Evolutionary conservation across 345 rosid species (phyloP).

Genomic region (Euphorbia lathyris): DNA sequence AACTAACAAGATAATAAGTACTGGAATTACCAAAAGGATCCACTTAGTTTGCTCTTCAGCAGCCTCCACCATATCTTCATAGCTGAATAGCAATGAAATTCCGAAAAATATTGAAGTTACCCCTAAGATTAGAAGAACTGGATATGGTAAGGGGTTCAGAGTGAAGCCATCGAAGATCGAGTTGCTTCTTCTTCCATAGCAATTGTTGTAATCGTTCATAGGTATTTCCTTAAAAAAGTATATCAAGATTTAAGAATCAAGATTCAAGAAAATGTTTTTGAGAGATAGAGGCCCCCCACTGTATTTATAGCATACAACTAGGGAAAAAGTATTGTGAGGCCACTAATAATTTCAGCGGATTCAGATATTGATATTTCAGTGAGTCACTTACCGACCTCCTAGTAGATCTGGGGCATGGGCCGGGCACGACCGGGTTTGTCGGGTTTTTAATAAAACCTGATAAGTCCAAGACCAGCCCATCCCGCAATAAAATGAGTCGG

Average conservation of each 20-base stretch:
- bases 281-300: too few species aligned
- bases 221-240: not conserved
- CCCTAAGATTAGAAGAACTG: slow-evolving; percentile 70
- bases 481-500: too few species aligned
- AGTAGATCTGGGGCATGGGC: too few species aligned
- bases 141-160: slow-evolving; percentile 76
- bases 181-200: slow-evolving; percentile 39
- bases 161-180: slow-evolving; percentile 66
- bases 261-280: too few species aligned
- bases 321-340: too few species aligned
- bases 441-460: too few species aligned
- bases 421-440: too few species aligned
- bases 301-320: too few species aligned
- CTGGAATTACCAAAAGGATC: slow-evolving; percentile 57
- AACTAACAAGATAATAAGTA: slow-evolving; percentile 50
- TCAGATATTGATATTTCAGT: too few species aligned
- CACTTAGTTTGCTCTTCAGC: slow-evolving; percentile 51
- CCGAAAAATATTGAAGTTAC: slow-evolving; percentile 54
- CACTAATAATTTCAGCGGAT: too few species aligned
- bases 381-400: too few species aligned
- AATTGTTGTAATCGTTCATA: not conserved
- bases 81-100: slow-evolving; percentile 59
- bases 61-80: slow-evolving; percentile 54
- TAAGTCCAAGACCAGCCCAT: too few species aligned
- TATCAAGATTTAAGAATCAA: not conserved